Percentiles rank a stretch among this genome's conserved stretches.
phyloP scores from a whole-genome alignment of 75 land plant genomes.

The Larix kaempferi region DNA sequence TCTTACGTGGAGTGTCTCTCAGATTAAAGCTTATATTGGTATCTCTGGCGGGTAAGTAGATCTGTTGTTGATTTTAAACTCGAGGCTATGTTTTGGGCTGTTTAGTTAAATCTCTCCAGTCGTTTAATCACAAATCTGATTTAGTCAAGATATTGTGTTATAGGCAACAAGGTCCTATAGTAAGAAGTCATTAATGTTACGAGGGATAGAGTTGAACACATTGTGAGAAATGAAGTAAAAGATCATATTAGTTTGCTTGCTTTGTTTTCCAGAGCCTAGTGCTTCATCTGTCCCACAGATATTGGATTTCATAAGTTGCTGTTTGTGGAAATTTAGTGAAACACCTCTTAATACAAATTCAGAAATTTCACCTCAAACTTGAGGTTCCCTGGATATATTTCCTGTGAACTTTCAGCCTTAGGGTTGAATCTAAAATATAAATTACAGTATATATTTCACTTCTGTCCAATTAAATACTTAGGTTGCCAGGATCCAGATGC shows the following conservation, averaged over 20 bases:
- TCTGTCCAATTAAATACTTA: too few relatives aligned
- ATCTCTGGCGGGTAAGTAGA: conserved; percentile 84
- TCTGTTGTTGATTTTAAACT: not conserved
- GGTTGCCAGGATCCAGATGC: too few relatives aligned
- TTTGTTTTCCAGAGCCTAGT: not conserved
- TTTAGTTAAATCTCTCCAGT: not conserved
- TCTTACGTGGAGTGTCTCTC: conserved; percentile 77
- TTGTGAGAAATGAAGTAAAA: not conserved
- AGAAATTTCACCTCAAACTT: too few relatives aligned
- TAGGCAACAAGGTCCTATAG: not conserved
- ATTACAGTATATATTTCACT: too few relatives aligned
- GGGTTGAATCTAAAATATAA: too few relatives aligned
- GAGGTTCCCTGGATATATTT: too few relatives aligned
- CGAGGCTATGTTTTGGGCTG: not conserved
- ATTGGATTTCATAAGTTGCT: not conserved
- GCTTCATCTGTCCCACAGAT: not conserved
- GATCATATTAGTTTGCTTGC: not conserved
- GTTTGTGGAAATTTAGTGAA: not conserved
- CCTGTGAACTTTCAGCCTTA: too few relatives aligned
- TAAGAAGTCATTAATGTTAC: not conserved
- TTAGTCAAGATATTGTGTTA: not conserved
- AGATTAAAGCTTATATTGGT: conserved; percentile 86
- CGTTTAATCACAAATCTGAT: not conserved
- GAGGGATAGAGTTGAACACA: not conserved
- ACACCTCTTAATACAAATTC: too few relatives aligned